phyloP scores from a whole-genome alignment of 768 basidiomycete genomes.

The Pleurotus citrinopileatus region DNA sequence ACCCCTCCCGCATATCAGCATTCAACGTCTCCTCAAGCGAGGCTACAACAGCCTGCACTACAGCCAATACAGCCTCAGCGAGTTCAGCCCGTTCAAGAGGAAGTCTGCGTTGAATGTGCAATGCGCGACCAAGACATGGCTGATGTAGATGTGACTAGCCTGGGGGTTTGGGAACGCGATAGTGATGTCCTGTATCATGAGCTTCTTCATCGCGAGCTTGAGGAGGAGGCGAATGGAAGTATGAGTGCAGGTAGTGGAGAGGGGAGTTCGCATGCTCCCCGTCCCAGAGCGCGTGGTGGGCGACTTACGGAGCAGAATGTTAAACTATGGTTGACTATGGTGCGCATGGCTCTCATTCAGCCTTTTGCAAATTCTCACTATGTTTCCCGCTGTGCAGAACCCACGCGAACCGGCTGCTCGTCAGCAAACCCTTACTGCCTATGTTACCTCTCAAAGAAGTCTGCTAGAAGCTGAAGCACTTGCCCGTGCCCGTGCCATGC shows the following conservation, averaged over 20 bases:
- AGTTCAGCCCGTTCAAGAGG: slow-evolving; percentile 60
- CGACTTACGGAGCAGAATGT: slow-evolving; percentile 75
- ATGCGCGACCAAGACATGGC: slow-evolving; percentile 99
- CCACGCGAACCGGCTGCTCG: slow-evolving; percentile 86
- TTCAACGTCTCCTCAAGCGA: slow-evolving; percentile 29
- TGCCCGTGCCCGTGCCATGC: slow-evolving; percentile 74
- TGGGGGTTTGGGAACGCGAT: slow-evolving; percentile 88
- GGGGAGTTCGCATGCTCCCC: slow-evolving; percentile 34
- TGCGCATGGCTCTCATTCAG: slow-evolving; percentile 34
- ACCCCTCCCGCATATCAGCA: slow-evolving; percentile 63
- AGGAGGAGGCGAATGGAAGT: slow-evolving; percentile 58
- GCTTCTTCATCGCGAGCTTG: slow-evolving; percentile 64
- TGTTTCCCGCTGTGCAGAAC: slow-evolving; percentile 52
- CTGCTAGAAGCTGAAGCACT: slow-evolving; percentile 81
- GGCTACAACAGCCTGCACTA: slow-evolving; percentile 40
- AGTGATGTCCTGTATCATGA: slow-evolving; percentile 85
- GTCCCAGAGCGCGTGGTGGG: slow-evolving; percentile 65
- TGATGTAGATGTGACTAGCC: slow-evolving; percentile 84
- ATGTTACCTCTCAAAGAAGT: slow-evolving; percentile 78
- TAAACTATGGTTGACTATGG: slow-evolving; percentile 76
- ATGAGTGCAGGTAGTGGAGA: background rate
- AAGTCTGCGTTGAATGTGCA: slow-evolving; percentile 94
- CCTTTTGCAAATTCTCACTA: slow-evolving; percentile 8
- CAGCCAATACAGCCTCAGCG: slow-evolving; percentile 32
- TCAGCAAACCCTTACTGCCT: slow-evolving; percentile 76